A percentile compares a stretch with the other conserved stretches of the same genome.
phyloP scores from a whole-genome alignment of 2,329 filamentous ascomycete genomes.

The Didymella segeticola region DNA sequence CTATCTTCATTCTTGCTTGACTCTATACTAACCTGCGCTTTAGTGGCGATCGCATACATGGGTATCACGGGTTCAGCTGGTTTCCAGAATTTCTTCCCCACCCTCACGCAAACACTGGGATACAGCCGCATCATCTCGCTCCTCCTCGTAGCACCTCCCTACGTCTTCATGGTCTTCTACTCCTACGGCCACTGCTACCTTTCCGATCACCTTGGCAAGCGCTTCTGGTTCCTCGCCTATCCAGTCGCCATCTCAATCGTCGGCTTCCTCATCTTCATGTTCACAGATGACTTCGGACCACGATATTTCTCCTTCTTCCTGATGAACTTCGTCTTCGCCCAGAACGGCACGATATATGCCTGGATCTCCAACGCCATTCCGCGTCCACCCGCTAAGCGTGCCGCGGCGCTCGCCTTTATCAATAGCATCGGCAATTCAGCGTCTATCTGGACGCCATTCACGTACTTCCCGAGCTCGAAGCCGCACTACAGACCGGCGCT shows the following conservation, averaged over 20 bases:
- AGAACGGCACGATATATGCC: conserved; percentile 63
- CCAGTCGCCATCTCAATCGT: conserved; percentile 60
- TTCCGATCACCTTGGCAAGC: conserved; percentile 52
- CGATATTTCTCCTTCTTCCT: conserved; percentile 64
- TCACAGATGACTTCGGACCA: conserved; percentile 57
- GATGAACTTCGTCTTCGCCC: conserved; percentile 63
- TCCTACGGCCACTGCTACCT: conserved; percentile 49
- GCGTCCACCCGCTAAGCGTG: conserved; percentile 62
- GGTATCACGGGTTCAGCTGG: conserved; percentile 58
- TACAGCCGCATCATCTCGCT: conserved; percentile 61
- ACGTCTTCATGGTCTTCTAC: conserved; percentile 64
- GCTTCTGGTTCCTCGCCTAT: conserved; percentile 52
- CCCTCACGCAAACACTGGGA: conserved; percentile 61
- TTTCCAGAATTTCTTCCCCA: conserved; percentile 65
- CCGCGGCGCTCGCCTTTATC: conserved; percentile 62
- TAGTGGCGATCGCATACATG: conserved; percentile 57
- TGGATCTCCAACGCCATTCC: conserved; percentile 62
- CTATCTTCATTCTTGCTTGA: too few relatives aligned
- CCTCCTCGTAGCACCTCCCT: conserved; percentile 64
- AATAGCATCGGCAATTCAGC: conserved; percentile 62
- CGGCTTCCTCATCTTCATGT: conserved; percentile 63
- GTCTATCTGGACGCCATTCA: conserved; percentile 57
- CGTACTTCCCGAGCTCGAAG: conserved; percentile 35
- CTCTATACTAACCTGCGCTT: neutral
- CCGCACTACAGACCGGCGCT: conserved; percentile 32